phyloP scores from a whole-genome alignment of 2,329 filamentous ascomycete species.

The Neofusicoccum sp. region DNA sequence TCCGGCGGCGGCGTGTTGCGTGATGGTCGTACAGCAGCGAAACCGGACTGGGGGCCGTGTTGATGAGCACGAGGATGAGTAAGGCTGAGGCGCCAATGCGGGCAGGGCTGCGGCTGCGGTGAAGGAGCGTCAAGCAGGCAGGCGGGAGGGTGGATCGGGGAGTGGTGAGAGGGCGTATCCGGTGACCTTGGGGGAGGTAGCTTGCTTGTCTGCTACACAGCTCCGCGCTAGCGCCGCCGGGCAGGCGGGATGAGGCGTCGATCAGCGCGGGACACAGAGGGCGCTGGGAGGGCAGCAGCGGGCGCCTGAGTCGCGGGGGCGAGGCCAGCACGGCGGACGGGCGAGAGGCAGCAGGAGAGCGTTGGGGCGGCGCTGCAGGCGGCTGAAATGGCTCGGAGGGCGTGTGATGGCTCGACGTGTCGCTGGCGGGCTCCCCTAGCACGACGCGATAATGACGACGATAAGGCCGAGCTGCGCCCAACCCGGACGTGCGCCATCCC shows the following conservation, averaged over 20 bases:
- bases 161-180: slow-evolving; percentile 14
- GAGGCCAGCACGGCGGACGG: not conserved
- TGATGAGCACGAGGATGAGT: slow-evolving; percentile 19
- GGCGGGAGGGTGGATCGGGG: not conserved
- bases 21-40: slow-evolving; percentile 9
- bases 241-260: slow-evolving; percentile 9
- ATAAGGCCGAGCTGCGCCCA: slow-evolving; percentile 17
- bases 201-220: slow-evolving; percentile 13
- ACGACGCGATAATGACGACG: slow-evolving; percentile 17
- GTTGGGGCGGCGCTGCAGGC: not conserved
- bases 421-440: slow-evolving; percentile 4
- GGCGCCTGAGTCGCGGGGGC: not conserved
- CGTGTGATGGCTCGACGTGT: slow-evolving; percentile 16
- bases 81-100: slow-evolving; percentile 18
- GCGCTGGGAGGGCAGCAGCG: not conserved
- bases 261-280: not conserved
- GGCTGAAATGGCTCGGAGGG: not conserved
- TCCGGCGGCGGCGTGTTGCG: slow-evolving; percentile 3
- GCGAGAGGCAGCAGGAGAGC: not conserved
- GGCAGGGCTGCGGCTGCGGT: not conserved
- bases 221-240: slow-evolving; percentile 8
- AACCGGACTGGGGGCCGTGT: not conserved
- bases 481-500: slow-evolving; percentile 7
- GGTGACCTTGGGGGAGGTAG: slow-evolving; percentile 2
- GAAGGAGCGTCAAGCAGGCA: not conserved